phyloP scores from a whole-genome alignment of 352 stramenopile species.

The Globisporangium irregulare region DNA sequence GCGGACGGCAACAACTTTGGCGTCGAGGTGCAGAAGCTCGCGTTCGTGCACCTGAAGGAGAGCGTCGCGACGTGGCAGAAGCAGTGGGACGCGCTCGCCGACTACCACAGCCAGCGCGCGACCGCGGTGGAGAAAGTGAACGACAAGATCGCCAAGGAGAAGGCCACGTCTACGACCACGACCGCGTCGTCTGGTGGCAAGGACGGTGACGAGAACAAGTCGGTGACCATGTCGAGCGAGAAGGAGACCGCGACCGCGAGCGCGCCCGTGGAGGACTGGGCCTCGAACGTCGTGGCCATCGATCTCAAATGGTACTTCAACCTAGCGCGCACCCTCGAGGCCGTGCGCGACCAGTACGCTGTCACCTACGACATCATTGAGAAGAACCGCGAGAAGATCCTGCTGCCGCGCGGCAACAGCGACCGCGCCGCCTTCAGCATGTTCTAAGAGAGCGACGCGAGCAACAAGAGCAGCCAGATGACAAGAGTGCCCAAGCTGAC shows the following conservation, averaged over 20 bases:
- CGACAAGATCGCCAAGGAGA: constrained; percentile 58
- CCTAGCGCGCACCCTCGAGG: constrained; percentile 61
- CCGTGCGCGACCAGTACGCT: constrained; percentile 75
- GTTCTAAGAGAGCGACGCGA: constrained; percentile 52
- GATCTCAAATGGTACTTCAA: constrained; percentile 88
- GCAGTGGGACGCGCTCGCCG: constrained; percentile 63
- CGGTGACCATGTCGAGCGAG: constrained; percentile 49
- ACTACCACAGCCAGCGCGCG: constrained; percentile 67
- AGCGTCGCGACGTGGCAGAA: constrained; percentile 68
- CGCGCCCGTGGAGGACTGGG: constrained; percentile 43
- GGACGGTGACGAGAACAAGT: constrained; percentile 73
- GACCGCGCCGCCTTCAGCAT: constrained; percentile 77
- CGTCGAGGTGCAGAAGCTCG: constrained; percentile 82
- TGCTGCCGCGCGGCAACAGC: constrained; percentile 58
- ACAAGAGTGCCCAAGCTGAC: background rate
- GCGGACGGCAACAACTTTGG: constrained; percentile 88
- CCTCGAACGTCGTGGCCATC: constrained; percentile 67
- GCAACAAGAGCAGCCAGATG: background rate
- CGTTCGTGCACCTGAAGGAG: constrained; percentile 67
- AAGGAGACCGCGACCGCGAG: constrained; percentile 43
- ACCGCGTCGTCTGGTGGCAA: constrained; percentile 61
- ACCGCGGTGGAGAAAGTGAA: constrained; percentile 72
- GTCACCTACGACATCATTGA: constrained; percentile 62
- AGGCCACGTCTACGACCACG: constrained; percentile 50
- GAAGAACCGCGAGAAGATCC: constrained; percentile 85